Evolutionary conservation across 768 basidiomycete species (phyloP), one percentile per base, ranked within the genome.

Genomic region (Suillus variegatus): DNA sequence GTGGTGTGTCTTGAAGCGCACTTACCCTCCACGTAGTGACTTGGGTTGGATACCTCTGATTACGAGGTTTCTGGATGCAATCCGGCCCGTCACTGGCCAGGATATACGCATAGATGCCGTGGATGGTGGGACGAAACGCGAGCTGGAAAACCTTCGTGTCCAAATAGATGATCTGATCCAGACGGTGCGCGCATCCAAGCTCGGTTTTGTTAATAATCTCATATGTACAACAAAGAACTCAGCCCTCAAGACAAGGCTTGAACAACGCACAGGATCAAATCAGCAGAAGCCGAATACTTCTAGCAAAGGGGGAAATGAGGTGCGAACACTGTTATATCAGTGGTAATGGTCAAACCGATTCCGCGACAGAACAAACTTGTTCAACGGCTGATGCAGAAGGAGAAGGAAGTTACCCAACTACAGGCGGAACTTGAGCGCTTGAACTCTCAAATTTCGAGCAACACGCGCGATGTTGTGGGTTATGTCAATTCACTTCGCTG

Each of bases 341-440:
- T 54, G 22, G 62, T 63, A 12, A 43, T 28, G 0, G 41, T 18
- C 7, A 28, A 14, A 35, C 56, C 32, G 63, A 43, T 32, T 25
- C n/a, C 14, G 4, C 6, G 25, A 91, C 85, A 88, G 84, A 67
- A 83, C 90, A 92, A 91, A 2, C 72, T 96, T 22, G 86, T 94
- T 10, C 92, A 94, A 71, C 87, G 92, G 12, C 81, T 96, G 18
- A 85, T 91, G 4, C 85, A 88, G 73, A 95, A 94, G 74, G 95
- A 97, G 79, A 93, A 91, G 71, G 87, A 95, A 75, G 91, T 94
- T 2, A 73, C 86, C 2, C 86, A 89, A 63, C 82, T 96, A 2
- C 88, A 89, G 72, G 82, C 83, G 4, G 91, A 95, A 71, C 76
- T 95, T 22, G 90, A 89, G 63, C 81, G 82, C 20, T 76, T 88